A percentile compares a stretch with the other conserved stretches of the same genome.
phyloP scores from a whole-genome alignment of 2,329 filamentous ascomycete genomes.

The Aspergillus flavus region DNA sequence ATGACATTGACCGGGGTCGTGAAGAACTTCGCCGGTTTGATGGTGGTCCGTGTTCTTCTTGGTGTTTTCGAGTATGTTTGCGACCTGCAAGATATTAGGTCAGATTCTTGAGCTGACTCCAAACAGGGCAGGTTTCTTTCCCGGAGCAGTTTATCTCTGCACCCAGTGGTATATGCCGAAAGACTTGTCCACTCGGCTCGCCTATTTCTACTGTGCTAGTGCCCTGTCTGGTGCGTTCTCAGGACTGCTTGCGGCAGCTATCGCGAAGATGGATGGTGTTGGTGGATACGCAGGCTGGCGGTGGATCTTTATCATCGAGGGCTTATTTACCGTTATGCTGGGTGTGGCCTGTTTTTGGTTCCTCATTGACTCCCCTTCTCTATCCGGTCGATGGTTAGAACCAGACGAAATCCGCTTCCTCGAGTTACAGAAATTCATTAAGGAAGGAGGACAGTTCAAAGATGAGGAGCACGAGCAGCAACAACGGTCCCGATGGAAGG shows the following conservation, averaged over 20 bases:
- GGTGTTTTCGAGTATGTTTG: conserved; percentile 40
- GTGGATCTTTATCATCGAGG: conserved; percentile 54
- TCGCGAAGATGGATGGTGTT: conserved; percentile 25
- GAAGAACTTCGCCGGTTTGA: conserved; percentile 48
- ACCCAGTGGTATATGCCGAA: conserved; percentile 44
- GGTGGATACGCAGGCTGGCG: conserved; percentile 23
- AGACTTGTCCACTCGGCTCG: conserved; percentile 29
- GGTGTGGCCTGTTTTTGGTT: conserved; percentile 15
- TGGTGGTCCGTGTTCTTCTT: conserved; percentile 50
- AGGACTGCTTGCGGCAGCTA: conserved; percentile 42
- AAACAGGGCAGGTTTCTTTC: conserved; percentile 38
- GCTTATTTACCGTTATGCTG: conserved; percentile 28
- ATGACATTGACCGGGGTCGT: conserved; percentile 54
- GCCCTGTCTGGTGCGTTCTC: conserved; percentile 34
- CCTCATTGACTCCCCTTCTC: conserved; percentile 46
- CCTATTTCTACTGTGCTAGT: conserved; percentile 29
- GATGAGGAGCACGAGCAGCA: background rate
- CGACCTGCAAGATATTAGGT: too few species aligned
- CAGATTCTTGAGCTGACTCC: background rate
- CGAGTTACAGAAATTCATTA: conserved; percentile 15
- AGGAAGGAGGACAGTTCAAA: conserved; percentile 13
- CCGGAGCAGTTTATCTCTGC: conserved; percentile 29
- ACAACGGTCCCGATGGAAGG: conserved; percentile 7
- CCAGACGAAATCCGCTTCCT: conserved; percentile 35
- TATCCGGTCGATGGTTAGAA: conserved; percentile 40